Conservation (phyloP, 2,329 filamentous ascomycete species). For the Colletotrichum orbiculare region DNA sequence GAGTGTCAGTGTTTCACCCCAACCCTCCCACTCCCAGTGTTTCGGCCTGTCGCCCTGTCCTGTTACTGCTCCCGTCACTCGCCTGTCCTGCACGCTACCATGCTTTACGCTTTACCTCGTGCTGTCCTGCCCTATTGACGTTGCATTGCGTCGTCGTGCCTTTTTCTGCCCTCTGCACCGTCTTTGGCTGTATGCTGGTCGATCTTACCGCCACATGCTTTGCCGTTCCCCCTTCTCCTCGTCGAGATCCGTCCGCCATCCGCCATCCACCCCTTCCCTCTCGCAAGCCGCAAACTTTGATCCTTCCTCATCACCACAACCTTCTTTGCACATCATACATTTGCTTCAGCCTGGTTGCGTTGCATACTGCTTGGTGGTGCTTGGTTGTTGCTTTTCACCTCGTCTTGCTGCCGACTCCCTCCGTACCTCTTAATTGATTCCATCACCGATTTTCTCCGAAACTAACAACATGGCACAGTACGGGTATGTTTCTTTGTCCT, state of each 20-base stretch:
- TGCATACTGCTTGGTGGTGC: slow-evolving; percentile 27
- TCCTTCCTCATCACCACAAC: slow-evolving; percentile 21
- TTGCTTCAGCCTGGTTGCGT: slow-evolving; percentile 35
- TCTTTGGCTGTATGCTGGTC: neutral
- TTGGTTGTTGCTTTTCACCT: neutral
- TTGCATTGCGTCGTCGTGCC: slow-evolving; percentile 5
- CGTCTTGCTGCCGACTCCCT: slow-evolving; percentile 1
- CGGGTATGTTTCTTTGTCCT: slow-evolving; percentile 52
- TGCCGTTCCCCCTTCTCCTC: slow-evolving; percentile 29
- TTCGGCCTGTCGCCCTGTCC: slow-evolving; percentile 33
- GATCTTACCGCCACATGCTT: slow-evolving; percentile 37
- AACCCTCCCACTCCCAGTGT: slow-evolving; percentile 40
- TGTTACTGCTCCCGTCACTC: slow-evolving; percentile 3
- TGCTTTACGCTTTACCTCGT: neutral
- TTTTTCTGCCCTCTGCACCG: slow-evolving; percentile 7
- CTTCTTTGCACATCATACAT: slow-evolving; percentile 33
- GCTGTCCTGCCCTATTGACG: slow-evolving; percentile 8
- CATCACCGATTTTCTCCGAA: slow-evolving; percentile 19
- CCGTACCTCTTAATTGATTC: slow-evolving; percentile 12
- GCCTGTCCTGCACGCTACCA: neutral
- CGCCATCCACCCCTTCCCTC: slow-evolving; percentile 5
- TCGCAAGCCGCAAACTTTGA: slow-evolving; percentile 15
- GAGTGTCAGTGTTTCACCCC: slow-evolving; percentile 59
- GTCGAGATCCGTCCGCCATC: slow-evolving; percentile 18
- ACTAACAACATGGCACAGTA: slow-evolving; percentile 59